A percentile compares a stretch with the other conserved stretches of the same genome.
phyloP scores from a whole-genome alignment of 768 basidiomycete genomes.

The Mycena rosella region DNA sequence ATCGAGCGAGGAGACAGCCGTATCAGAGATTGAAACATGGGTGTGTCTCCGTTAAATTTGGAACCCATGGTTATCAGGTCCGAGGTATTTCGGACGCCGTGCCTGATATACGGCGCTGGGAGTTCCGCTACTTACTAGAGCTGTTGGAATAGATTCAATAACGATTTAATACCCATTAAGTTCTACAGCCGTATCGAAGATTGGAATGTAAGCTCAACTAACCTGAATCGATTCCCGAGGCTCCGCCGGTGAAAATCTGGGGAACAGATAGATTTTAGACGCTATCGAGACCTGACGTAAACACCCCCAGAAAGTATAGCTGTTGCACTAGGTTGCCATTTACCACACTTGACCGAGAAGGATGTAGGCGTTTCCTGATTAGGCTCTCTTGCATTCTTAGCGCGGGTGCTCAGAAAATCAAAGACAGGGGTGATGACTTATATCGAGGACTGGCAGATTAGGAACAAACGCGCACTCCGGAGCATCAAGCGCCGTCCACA shows the following conservation, averaged over 20 bases:
- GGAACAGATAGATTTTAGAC: neutral
- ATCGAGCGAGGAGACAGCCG: slow-evolving; percentile 14
- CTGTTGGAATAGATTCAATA: no score
- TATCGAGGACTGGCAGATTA: neutral
- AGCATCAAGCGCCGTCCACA: no score
- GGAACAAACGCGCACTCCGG: neutral
- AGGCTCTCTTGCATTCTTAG: neutral
- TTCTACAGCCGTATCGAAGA: slow-evolving; percentile 6
- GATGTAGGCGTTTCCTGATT: no score
- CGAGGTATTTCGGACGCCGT: no score
- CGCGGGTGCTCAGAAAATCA: neutral
- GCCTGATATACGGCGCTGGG: no score
- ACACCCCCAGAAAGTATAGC: neutral
- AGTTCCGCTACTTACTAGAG: no score
- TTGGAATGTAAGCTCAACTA: neutral
- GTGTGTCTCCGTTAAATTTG: no score
- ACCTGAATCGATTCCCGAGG: slow-evolving; percentile 1
- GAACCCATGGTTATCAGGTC: no score
- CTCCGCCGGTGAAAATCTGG: neutral
- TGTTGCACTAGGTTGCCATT: neutral
- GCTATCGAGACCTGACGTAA: no score
- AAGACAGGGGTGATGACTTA: neutral
- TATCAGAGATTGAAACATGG: neutral
- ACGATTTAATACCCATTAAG: slow-evolving; percentile 4
- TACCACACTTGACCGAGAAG: no score